Percentiles rank a stretch among this genome's conserved stretches.
Conservation (phyloP, 208 protist species). For the Wallacemonas collosoma region DNA sequence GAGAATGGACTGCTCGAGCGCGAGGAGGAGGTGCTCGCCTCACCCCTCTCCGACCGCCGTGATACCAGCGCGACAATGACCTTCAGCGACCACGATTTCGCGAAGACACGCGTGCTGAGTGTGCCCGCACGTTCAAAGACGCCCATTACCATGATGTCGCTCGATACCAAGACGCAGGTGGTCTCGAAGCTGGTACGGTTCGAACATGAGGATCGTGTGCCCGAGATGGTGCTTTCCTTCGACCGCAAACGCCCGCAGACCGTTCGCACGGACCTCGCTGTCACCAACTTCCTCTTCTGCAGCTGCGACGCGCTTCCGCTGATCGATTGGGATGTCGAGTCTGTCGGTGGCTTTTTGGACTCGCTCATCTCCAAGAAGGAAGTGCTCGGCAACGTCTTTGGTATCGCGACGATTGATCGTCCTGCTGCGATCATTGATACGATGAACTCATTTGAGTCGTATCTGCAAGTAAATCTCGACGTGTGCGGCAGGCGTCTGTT, state of each 20-base stretch:
- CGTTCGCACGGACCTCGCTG: conserved; percentile 76
- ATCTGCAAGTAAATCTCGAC: conserved; percentile 79
- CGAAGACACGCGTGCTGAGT: conserved; percentile 29
- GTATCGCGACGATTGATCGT: conserved; percentile 50
- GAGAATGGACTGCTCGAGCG: conserved; percentile 32
- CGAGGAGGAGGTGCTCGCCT: conserved; percentile 27
- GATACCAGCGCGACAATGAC: not conserved
- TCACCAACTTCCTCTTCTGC: conserved; percentile 78
- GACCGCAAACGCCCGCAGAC: conserved; percentile 40
- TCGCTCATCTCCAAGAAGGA: conserved; percentile 67
- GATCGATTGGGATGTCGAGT: conserved; percentile 69
- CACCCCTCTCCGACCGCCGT: conserved; percentile 13
- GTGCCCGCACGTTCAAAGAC: conserved; percentile 42
- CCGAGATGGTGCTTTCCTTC: conserved; percentile 57
- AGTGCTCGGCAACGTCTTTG: conserved; percentile 80
- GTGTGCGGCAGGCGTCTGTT: conserved; percentile 77
- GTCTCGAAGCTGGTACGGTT: conserved; percentile 70
- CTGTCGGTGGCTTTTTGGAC: conserved; percentile 71
- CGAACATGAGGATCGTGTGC: conserved; percentile 42
- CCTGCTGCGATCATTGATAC: conserved; percentile 50
- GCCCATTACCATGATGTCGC: conserved; percentile 75
- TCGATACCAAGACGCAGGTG: conserved; percentile 63
- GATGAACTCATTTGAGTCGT: conserved; percentile 62
- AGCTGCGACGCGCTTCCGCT: conserved; percentile 65
- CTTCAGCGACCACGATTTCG: conserved; percentile 24